Percentiles rank a stretch among this genome's conserved stretches.
Evolutionary conservation across 2,329 filamentous ascomycete genomes (phyloP).

Genomic region (Neofusicoccum ribis): DNA sequence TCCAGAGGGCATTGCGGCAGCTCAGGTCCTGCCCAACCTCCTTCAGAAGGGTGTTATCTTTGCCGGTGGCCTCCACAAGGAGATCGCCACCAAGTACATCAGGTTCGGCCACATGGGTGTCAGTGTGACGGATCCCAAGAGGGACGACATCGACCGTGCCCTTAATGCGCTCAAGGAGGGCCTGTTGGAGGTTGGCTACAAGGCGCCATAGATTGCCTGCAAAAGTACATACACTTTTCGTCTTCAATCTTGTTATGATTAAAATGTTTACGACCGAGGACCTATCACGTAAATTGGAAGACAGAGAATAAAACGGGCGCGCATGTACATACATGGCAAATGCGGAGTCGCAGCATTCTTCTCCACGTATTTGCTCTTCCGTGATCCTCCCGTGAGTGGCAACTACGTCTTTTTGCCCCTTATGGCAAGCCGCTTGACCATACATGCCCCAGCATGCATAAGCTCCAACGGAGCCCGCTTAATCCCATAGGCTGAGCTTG

Average conservation of each 20-base stretch:
- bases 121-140: conserved; percentile 77
- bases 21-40: conserved; percentile 82
- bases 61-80: conserved; percentile 92
- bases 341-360: neutral
- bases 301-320: neutral
- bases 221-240: neutral
- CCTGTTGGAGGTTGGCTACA: conserved; percentile 71
- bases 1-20: conserved; percentile 76
- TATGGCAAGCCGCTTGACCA: neutral
- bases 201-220: conserved; percentile 27
- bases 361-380: neutral
- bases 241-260: neutral
- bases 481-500: neutral
- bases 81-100: conserved; percentile 90
- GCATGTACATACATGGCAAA: neutral
- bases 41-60: conserved; percentile 88
- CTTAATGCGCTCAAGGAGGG: conserved; percentile 74
- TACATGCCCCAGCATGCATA: neutral
- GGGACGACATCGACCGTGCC: conserved; percentile 82
- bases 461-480: neutral
- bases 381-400: neutral
- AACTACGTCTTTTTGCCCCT: neutral
- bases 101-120: conserved; percentile 98
- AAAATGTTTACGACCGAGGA: neutral
- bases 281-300: neutral